Conservation (phyloP, 2,329 filamentous ascomycete species). For the Ophiostoma pallidulum region DNA sequence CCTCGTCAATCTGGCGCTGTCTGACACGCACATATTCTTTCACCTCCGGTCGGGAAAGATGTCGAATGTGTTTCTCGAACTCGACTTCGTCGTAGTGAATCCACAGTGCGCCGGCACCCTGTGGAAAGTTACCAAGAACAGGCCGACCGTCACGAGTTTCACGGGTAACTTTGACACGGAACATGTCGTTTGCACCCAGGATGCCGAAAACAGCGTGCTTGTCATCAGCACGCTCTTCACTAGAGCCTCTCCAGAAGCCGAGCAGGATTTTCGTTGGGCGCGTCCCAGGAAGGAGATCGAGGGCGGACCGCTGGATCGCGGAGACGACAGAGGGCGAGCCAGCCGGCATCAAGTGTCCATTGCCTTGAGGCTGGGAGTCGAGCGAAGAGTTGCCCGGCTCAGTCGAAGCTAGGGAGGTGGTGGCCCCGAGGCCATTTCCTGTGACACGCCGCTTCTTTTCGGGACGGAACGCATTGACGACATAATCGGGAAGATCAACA, state of each 20-base stretch:
- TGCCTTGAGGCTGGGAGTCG: background rate
- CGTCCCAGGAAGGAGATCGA: slow-evolving; percentile 40
- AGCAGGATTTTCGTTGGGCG: slow-evolving; percentile 49
- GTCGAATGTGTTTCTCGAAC: slow-evolving; percentile 46
- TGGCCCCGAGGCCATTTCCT: background rate
- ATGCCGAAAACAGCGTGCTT: slow-evolving; percentile 56
- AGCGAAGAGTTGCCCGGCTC: background rate
- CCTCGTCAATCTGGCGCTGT: slow-evolving; percentile 46
- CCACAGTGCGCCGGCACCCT: slow-evolving; percentile 52
- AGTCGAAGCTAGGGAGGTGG: slow-evolving; percentile 1
- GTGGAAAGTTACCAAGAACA: slow-evolving; percentile 50
- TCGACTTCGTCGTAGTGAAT: slow-evolving; percentile 53
- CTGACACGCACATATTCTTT: slow-evolving; percentile 57
- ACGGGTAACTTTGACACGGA: slow-evolving; percentile 51
- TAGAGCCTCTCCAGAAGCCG: slow-evolving; percentile 50
- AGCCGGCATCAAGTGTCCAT: background rate
- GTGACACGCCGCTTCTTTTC: slow-evolving; percentile 42
- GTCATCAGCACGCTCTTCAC: slow-evolving; percentile 35
- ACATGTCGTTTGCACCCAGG: slow-evolving; percentile 53
- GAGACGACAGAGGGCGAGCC: slow-evolving; percentile 14
- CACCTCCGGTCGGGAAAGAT: slow-evolving; percentile 43
- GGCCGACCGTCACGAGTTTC: slow-evolving; percentile 51
- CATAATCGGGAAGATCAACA: slow-evolving; percentile 35
- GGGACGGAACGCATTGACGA: slow-evolving; percentile 21
- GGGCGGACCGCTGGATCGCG: slow-evolving; percentile 15